Base-by-base conservation (phyloP, 2,329 filamentous ascomycete genomes). In the Ceratocystis diversiconidia region DNA sequence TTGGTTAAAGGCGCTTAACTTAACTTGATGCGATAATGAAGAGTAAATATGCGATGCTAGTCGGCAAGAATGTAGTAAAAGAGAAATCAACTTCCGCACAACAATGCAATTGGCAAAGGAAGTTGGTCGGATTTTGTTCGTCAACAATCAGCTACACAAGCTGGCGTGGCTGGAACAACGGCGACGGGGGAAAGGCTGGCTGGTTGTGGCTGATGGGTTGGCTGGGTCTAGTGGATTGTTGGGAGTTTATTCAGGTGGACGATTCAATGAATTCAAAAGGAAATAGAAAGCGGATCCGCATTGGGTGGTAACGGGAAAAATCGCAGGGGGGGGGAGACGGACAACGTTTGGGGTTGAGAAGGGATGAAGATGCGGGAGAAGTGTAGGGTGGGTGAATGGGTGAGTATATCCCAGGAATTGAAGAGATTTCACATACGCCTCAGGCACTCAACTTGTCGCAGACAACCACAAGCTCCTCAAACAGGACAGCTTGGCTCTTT, bases 251-350 rank as follows among this genome's bases (percentile, higher is more conserved):
- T 32, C 62, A 41, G 32, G 22, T 61, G 28, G 41, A 52, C 19
- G 19, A 44, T 65, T 25, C 28, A 41, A 60, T 63, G 30, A 64
- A 68, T 61, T 63, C 43, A 43, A 63, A 65, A 65, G 62, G 63
- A 63, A 61, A 67, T 68, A 44, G 66, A 36, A 65, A 68, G 57
- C 64, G 64, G 57, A 61, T 62, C 61, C 50, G 48, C 19, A 41
- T 32, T 63, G 25, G 66, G 63, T 67, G 63, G 66, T 60, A 62
- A 41, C 63, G 60, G 66, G 62, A 67, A 44, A 66, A 64, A 32
- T 64, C 64, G 41, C 57, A 59, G 15, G 28, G 55, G 52, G 17
- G 28, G 5, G 22, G 22, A 57, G 32, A 15, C 15, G 28, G 30
- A 65, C 30, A 65, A 65, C 22, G 19, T 28, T 28, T 57, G 52